Base-by-base conservation (phyloP, 108 stramenopile genomes). In the Pseudonitzschia multistriata region DNA sequence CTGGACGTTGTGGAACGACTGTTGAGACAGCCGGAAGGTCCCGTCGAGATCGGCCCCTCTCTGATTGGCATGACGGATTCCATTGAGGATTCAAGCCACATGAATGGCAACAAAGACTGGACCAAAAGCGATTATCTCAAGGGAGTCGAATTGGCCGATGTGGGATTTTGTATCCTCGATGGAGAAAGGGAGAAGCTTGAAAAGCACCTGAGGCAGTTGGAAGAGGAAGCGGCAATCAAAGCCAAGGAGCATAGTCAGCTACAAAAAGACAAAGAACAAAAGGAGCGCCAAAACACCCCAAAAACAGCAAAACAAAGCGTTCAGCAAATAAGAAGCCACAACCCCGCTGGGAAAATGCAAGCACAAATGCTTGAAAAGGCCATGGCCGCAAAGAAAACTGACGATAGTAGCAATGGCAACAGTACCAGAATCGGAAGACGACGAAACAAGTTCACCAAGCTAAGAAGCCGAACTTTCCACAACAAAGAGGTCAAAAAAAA, bases 101-200 rank as follows among this genome's bases (percentile, higher is more conserved):
- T 21, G 24, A 36, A 6, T 36, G 48, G 22, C 37, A 19, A 33
- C 28, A 22, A 71, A 33, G 60, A 31, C 22, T 21, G n/a, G 0
- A 55, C 27, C 1, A 14, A 7, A 19, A 33, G 24, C 1, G n/a
- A 37, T 5, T 53, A 80, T 17, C 74, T 77, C 64, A 70, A 70
- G 29, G 77, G 83, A 42, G 71, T 88, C 33, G 85, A 86, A 67
- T 65, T 89, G 31, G 83, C 83, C 28, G 87, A 92, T 66, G 82
- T 86, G 8, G 91, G 88, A 14, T 21, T 86, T 17, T 83, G 82
- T 21, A 89, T 92, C 60, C 65, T 92, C 21, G 77, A 85, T 66
- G 91, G 80, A 48, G 91, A 92, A 67, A 71, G 67, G 22, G 84
- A 88, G 67, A 80, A 80, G 24, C 42, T 89, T 30, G 70, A 76